Percentiles rank a stretch among this genome's conserved stretches.
Conservation (phyloP, 345 rosid species). For the Citrus trifoliata region DNA sequence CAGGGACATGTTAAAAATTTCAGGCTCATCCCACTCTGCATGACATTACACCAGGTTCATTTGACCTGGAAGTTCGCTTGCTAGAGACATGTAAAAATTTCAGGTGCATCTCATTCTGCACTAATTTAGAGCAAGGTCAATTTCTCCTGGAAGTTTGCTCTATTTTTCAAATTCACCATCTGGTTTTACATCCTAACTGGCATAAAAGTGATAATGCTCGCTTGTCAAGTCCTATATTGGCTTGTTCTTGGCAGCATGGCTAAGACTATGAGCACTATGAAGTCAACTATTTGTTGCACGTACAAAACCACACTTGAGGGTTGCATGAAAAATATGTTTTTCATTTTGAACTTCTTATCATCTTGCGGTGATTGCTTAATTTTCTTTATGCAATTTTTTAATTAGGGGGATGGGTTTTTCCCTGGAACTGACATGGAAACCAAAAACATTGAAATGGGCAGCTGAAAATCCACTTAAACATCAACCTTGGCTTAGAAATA, state of each 20-base stretch:
- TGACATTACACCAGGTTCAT: neutral
- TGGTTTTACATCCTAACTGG: too few species aligned
- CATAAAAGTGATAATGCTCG: neutral
- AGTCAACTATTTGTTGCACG: neutral
- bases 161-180: too few species aligned
- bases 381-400: neutral
- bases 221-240: neutral
- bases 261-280: neutral
- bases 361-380: neutral
- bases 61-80: neutral
- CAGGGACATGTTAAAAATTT: neutral
- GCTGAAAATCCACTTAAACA: neutral
- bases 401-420: neutral
- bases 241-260: neutral
- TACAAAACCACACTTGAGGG: neutral
- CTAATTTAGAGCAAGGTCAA: too few species aligned
- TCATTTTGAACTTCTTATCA: neutral
- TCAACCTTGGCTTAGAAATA: neutral
- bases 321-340: neutral
- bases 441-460: neutral
- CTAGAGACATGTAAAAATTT: too few species aligned
- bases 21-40: neutral
- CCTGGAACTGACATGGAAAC: neutral
- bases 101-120: too few species aligned
- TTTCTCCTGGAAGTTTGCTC: too few species aligned